phyloP scores from a whole-genome alignment of 208 protist species.

The Crithidia acanthocephali region DNA sequence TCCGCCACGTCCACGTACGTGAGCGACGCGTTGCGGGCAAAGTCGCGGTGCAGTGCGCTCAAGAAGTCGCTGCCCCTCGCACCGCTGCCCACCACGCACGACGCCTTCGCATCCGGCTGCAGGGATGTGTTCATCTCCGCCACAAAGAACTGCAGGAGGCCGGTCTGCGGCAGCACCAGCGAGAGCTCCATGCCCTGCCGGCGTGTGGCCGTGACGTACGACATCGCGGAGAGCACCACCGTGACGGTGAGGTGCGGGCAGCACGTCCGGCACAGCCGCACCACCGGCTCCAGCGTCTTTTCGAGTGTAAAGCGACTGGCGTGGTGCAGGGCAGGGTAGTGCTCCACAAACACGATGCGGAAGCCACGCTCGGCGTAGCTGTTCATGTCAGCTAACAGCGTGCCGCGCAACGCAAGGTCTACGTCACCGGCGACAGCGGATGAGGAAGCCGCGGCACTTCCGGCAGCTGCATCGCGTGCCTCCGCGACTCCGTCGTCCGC shows the following conservation, averaged over 20 bases:
- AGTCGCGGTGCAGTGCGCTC: conserved; percentile 32
- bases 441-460: neutral
- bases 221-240: conserved; percentile 81
- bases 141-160: conserved; percentile 67
- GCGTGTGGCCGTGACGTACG: conserved; percentile 55
- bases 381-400: conserved; percentile 31
- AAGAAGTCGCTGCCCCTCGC: conserved; percentile 23
- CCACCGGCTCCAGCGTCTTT: conserved; percentile 46
- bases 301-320: conserved; percentile 51
- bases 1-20: conserved; percentile 38
- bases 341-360: conserved; percentile 78
- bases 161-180: conserved; percentile 63
- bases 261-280: conserved; percentile 37
- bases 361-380: conserved; percentile 61
- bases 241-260: conserved; percentile 42
- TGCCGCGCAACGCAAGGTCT: conserved; percentile 16
- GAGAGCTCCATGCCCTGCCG: conserved; percentile 44
- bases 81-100: conserved; percentile 65
- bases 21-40: conserved; percentile 40
- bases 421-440: neutral
- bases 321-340: conserved; percentile 84
- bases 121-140: conserved; percentile 70
- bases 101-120: conserved; percentile 49
- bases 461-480: conserved; percentile 2
- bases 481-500: no score